Base-by-base conservation (phyloP, 495 filamentous ascomycete species). In the Amorphotheca resinae region DNA sequence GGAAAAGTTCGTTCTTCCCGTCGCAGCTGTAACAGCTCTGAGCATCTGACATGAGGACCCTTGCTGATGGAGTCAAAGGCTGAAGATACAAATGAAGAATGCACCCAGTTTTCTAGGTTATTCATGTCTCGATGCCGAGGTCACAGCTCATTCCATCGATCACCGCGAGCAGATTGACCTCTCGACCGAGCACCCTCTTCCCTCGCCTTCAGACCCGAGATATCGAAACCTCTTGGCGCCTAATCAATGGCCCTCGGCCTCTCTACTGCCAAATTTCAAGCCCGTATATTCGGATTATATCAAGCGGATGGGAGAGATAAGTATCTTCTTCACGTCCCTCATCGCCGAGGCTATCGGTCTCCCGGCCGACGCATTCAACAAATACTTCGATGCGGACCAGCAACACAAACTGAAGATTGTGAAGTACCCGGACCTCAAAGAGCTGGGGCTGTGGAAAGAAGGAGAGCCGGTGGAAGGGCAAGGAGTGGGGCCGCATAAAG, bases 341-440 rank as follows among this genome's bases (percentile, higher is more conserved):
- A 83, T 95, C 56, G 87, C 91, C 46, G 87, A 95, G 64, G 80
- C 87, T 7, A 76, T 98, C 37, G 79, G 76, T 20, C 70, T 98
- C 0, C 76, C 79, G 0, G 48, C 73, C 0, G 68, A 66, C 20
- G 84, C 87, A 0, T 89, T 98, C 56, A 61, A 80, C 51, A 72
- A 74, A 44, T 96, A 93, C 68, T 93, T 84, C 61, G 86, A 93
- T 45, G 60, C 66, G 2, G 67, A 76, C 46, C 80, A 87, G 61
- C 81, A 93, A 68, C 85, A 93, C 64, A 89, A 91, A 54, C 65
- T 95, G 30, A 96, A 96, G 58, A 84, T 95, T 44, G 76, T 95
- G 49, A 93, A 91, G 59, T 95, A 94, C 51, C 80, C 82, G 0
- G 76, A 82, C 54, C 62, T 74, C 1, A 59, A 68, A 3, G 56